Base-by-base conservation (phyloP, 2,329 filamentous ascomycete species). In the Cryphonectria japonica region DNA sequence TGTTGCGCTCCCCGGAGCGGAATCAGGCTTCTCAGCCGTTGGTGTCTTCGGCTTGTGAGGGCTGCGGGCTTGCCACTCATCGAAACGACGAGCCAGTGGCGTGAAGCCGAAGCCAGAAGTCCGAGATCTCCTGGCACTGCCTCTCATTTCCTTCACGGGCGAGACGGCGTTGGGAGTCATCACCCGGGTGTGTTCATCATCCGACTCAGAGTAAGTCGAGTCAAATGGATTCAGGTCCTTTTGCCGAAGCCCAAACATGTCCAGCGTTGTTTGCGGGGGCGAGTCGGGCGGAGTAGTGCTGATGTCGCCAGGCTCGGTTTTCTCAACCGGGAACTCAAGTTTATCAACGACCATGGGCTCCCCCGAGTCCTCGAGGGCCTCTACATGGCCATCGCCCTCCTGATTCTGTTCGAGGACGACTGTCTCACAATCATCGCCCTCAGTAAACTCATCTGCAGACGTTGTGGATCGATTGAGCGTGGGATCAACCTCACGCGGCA, bases 21-120 rank as follows among this genome's bases (percentile, higher is more conserved):
- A 11, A 77, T 76, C 13, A 29, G 71, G 59, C 16, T 69, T 65
- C 16, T 50, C 32, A 14, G 14, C 63, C 70, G 79, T 71, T 74
- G 78, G 61, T 66, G 77, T 73, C 74, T 79, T 46, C 74, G 75
- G 69, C 74, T 75, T 32, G 60, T 75, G 68, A 2, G 89, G 88
- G 73, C 88, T 92, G 34, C 83, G 83, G 1, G 90, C 84, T 73
- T 86, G 85, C 91, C 92, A 93, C 34, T 85, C 69, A 34, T 70
- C 68, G 19, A 75, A 68, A 29, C 74, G 72, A 26, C 85, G 82
- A 14, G 87, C 87, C 57, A 93, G 79, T 39, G 89, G 87, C 4
- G 88, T 91, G 73, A 92, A 90, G 1, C 88, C 88, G 67, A 87
- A 77, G 26, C 81, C 80, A 41, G 77, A 72, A 19, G 74, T 73